Percentiles rank a stretch among this genome's conserved stretches.
phyloP scores from a whole-genome alignment of 1,284 basidiomycete genomes.

The Salmacisia buchloeana region DNA sequence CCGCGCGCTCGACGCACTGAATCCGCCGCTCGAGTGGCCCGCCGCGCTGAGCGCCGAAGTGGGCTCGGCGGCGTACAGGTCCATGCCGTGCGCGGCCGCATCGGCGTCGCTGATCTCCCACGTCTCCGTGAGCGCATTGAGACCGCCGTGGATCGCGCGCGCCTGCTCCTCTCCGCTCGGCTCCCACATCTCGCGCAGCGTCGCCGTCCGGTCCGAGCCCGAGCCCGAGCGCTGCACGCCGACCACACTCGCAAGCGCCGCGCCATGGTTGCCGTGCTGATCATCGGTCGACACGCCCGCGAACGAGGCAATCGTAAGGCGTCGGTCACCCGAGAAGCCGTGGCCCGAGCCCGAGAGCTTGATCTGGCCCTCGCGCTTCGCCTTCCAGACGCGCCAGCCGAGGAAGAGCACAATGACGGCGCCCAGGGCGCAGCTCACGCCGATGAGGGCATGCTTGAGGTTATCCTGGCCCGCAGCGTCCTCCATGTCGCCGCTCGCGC shows the following conservation, averaged over 20 bases:
- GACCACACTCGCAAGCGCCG: constrained; percentile 24
- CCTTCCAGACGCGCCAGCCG: constrained; percentile 25
- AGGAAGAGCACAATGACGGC: constrained; percentile 22
- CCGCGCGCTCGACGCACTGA: too few species aligned
- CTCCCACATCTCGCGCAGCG: constrained; percentile 37
- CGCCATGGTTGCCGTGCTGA: neutral
- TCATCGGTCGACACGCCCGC: constrained; percentile 12
- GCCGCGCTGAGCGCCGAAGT: constrained; percentile 4
- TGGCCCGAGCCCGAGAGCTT: constrained; percentile 12
- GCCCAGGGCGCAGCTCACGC: constrained; percentile 31
- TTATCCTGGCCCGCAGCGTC: constrained; percentile 10
- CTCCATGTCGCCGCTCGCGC: constrained; percentile 8
- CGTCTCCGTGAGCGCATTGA: constrained; percentile 13
- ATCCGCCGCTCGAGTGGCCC: too few species aligned
- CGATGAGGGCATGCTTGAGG: constrained; percentile 33
- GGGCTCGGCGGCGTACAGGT: constrained; percentile 10
- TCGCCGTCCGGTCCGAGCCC: neutral
- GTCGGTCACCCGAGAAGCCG: too few species aligned
- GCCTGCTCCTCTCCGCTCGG: constrained; percentile 27
- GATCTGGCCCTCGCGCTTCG: constrained; percentile 16
- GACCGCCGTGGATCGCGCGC: constrained; percentile 13
- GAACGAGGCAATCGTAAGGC: constrained; percentile 18
- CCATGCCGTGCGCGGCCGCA: constrained; percentile 1
- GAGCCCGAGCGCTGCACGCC: constrained; percentile 12
- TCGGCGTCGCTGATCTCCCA: constrained; percentile 13